A percentile compares a stretch with the other conserved stretches of the same genome.
Evolutionary conservation across 2,329 filamentous ascomycete species (phyloP).

Genomic region (Beauveria scarabaeidicola): DNA sequence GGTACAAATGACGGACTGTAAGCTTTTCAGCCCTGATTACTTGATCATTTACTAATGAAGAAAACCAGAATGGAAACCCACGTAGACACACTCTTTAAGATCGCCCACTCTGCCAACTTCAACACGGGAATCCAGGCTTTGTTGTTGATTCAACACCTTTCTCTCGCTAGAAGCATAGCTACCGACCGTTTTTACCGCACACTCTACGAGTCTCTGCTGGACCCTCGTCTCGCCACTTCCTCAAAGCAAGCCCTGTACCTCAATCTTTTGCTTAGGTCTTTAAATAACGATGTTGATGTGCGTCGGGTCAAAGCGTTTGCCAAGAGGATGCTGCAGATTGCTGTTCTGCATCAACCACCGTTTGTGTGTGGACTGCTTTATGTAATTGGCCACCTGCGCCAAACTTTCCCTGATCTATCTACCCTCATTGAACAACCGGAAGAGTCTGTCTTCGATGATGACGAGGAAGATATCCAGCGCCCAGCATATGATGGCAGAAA

Average conservation of each 20-base stretch:
- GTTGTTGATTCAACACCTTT: constrained; percentile 88
- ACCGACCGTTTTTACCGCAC: constrained; percentile 92
- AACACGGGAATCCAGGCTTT: constrained; percentile 96
- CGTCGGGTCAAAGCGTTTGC: constrained; percentile 93
- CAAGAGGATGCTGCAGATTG: constrained; percentile 82
- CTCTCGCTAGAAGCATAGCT: constrained; percentile 67
- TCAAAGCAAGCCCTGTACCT: constrained; percentile 95
- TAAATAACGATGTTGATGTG: constrained; percentile 85
- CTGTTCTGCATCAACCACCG: constrained; percentile 81
- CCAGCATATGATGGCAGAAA: constrained; percentile 76
- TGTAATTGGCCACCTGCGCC: constrained; percentile 71
- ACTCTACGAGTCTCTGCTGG: constrained; percentile 87
- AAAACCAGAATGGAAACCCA: constrained; percentile 65
- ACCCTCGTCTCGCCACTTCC: constrained; percentile 77
- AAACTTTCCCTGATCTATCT: constrained; percentile 70
- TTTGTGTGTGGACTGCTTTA: constrained; percentile 94
- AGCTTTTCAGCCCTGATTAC: constrained; percentile 20
- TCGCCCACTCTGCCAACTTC: constrained; percentile 97
- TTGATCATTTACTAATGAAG: constrained; percentile 1
- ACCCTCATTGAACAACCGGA: constrained; percentile 75
- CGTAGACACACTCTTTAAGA: constrained; percentile 86
- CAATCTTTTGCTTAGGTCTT: constrained; percentile 77
- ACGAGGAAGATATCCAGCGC: constrained; percentile 41
- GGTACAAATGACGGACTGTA: constrained; percentile 68
- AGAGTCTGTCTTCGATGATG: constrained; percentile 55